Base-by-base conservation (phyloP, 2,329 filamentous ascomycete genomes). In the Pleurostoma richardsiae region DNA sequence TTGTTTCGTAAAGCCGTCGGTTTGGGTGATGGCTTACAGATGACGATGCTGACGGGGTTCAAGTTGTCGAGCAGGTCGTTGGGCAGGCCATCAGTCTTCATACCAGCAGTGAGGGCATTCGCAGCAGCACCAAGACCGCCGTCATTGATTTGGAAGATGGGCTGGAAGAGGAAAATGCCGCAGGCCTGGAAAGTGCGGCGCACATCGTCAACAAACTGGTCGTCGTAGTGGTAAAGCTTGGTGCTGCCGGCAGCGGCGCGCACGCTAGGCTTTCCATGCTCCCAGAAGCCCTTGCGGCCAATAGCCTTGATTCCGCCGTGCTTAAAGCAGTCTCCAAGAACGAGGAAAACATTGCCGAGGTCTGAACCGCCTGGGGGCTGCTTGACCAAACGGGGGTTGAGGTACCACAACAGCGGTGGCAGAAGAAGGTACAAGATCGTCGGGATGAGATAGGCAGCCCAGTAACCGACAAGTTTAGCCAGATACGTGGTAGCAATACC, bases 141-240 rank as follows among this genome's bases (percentile, higher is more conserved):
- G 58, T 71, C 68, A 59, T 71, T 72, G 43, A 70, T 54, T 54
- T 64, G 68, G 54, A 73, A 56, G 56, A 71, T 60, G 54, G 74
- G 69, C 59, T 70, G 70, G 60, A 72, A 79, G 64, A 74, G 78
- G 51, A 78, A 67, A 59, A 80, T 86, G n/a, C 82, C 80, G 48
- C 76, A 79, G 8, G 77, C 77, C 52, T 76, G 71, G 54, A 81
- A 69, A 10, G 79, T 79, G 58, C 81, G 79, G 45, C 71, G 70
- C 33, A 85, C 78, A 54, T 85, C 80, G 57, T 84, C 82, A 36
- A 86, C 82, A 71, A 83, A 86, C 28, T 75, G 73, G 54, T 86
- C 83, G 50, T 85, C 84, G 78, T 79, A 84, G 0, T 4, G 69
- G 64, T 57, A 74, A 41, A 51, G 48, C 45, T 55, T 56, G 43